These are phyloP conservation scores for Biscutella laevigata DNA, from an alignment of 441 rosid species.

Conservation along the genomic window DNA sequence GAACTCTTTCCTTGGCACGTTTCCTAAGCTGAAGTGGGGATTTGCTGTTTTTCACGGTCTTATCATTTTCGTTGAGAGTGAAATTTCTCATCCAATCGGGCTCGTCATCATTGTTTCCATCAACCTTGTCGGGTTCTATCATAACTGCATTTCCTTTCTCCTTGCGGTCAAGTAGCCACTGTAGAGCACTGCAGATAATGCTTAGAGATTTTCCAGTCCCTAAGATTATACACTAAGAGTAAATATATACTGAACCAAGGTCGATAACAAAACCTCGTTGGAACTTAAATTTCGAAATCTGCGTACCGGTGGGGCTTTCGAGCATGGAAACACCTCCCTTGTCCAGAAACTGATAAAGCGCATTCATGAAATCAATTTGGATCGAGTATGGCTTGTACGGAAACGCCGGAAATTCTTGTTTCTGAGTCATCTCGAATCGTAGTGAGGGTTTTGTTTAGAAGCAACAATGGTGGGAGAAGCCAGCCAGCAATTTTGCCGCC, in stretches of 20 bases:
- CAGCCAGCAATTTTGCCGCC: constrained; percentile 15
- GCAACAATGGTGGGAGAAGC: background rate
- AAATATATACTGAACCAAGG: background rate
- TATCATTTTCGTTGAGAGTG: constrained; percentile 27
- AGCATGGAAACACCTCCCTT: constrained; percentile 91
- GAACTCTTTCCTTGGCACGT: constrained; percentile 26
- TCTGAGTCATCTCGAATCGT: constrained; percentile 22
- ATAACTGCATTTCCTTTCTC: constrained; percentile 27
- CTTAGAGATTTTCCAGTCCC: constrained; percentile 94
- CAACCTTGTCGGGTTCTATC: constrained; percentile 17
- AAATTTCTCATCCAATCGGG: constrained; percentile 78
- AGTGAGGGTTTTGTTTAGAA: background rate
- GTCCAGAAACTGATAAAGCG: constrained; percentile 63
- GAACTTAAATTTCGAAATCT: background rate
- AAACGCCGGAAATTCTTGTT: constrained; percentile 47
- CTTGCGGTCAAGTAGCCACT: constrained; percentile 73
- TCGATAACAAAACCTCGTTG: too few species aligned
- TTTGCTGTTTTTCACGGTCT: constrained; percentile 31
- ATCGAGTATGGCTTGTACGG: constrained; percentile 74
- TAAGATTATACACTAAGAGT: constrained; percentile 8
- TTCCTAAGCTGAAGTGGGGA: constrained; percentile 23
- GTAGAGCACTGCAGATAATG: constrained; percentile 75
- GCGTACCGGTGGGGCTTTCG: constrained; percentile 80
- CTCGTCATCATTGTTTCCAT: constrained; percentile 37
- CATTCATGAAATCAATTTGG: constrained; percentile 75